Evolutionary conservation across 2,329 filamentous ascomycete species (phyloP).

Genomic region (Samsoniella hepiali): DNA sequence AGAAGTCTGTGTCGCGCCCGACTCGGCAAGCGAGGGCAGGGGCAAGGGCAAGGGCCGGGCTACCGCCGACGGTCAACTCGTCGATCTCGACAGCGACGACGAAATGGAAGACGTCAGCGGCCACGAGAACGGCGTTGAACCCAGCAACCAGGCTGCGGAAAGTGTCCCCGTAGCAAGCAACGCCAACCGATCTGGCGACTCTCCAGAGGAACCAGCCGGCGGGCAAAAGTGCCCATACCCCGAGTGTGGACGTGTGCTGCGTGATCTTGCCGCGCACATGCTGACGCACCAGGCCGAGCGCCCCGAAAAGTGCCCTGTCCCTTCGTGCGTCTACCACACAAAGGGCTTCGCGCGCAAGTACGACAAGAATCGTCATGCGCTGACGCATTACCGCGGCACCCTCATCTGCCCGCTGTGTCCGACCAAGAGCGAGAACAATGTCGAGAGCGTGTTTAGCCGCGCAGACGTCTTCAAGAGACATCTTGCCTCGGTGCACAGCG

Average conservation of each 20-base stretch:
- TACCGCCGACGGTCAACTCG: slow-evolving; percentile 11
- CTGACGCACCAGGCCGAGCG: slow-evolving; percentile 91
- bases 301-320: slow-evolving; percentile 54
- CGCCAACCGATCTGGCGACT: slow-evolving; percentile 11
- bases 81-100: slow-evolving; percentile 12
- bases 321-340: slow-evolving; percentile 17
- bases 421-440: slow-evolving; percentile 87
- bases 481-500: slow-evolving; percentile 85
- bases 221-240: slow-evolving; percentile 48
- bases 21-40: slow-evolving; percentile 52
- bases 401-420: slow-evolving; percentile 98
- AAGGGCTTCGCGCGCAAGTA: slow-evolving; percentile 53
- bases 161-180: slow-evolving; percentile 21
- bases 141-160: background rate
- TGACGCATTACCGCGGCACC: slow-evolving; percentile 96
- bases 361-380: slow-evolving; percentile 93
- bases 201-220: slow-evolving; percentile 12
- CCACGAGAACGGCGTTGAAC: background rate
- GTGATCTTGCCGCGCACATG: slow-evolving; percentile 81
- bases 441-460: slow-evolving; percentile 67
- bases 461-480: slow-evolving; percentile 98
- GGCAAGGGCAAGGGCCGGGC: slow-evolving; percentile 42
- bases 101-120: slow-evolving; percentile 9
- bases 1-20: slow-evolving; percentile 52
- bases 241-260: slow-evolving; percentile 58